Base-by-base conservation (phyloP, 2,329 filamentous ascomycete species). In the Fusarium praegraminearum region DNA sequence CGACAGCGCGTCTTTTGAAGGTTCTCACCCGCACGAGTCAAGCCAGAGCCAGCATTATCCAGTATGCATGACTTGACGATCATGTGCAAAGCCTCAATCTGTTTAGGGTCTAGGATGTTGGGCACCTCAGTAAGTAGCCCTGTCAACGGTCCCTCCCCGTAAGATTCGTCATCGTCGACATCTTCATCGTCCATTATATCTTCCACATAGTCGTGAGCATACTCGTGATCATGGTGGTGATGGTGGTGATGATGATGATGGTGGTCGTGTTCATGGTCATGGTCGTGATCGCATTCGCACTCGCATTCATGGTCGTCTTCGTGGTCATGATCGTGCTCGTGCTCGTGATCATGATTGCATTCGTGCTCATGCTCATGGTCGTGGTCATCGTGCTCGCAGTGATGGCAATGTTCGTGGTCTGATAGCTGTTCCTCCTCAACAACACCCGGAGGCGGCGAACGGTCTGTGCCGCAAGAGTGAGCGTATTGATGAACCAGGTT, bases 21-120 rank as follows among this genome's bases (percentile, higher is more conserved):
- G 76, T 95, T 97, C 76, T 93, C 92, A 20, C 90, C 91, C 15
- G 86, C 86, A 12, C 83, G 80, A 45, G 90, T 91, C 10, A 89
- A 81, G 0, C 90, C 89, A 69, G 91, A 91, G 63, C 92, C 92
- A 62, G 88, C 85, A n/a, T 89, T 90, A 74, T 97, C 93, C 24
- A 97, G 89, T 55, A 98, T 97, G 67, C 94, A 97, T 16, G 93
- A 94, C 83, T 98, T 97, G 74, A 98, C 91, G 63, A 98, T 97
- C 94, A 98, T 97, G 57, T 97, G 95, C 55, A 98, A 83, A 8
- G 96, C 94, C 79, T 98, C 95, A 56, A 98, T 98, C 80, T 98
- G 95, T 58, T 94, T 94, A 0, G 95, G 95, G 44, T 97, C 94
- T 32, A 98, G 85, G 38, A 98, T 97, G 71, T 98, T 92, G 32